A percentile compares a stretch with the other conserved stretches of the same genome.
Conservation (phyloP, 345 rosid genomes). For the Brassica juncea region DNA sequence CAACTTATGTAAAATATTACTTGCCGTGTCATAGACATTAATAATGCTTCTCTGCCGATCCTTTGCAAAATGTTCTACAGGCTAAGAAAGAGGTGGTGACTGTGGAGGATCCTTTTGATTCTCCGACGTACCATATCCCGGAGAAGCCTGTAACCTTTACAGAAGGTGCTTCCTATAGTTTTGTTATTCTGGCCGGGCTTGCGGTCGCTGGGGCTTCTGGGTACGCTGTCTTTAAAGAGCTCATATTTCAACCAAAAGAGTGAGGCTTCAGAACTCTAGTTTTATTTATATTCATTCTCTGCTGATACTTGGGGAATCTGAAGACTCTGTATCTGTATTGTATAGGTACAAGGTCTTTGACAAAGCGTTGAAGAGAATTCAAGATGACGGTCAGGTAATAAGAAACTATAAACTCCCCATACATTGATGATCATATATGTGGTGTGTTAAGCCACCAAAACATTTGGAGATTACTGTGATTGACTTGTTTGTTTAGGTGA, state of each 20-base stretch:
- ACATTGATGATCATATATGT: slow-evolving; percentile 24
- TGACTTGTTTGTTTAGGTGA: slow-evolving; percentile 57
- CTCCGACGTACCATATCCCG: slow-evolving; percentile 93
- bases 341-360: slow-evolving; percentile 81
- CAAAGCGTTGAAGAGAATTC: slow-evolving; percentile 85
- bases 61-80: slow-evolving; percentile 43
- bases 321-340: slow-evolving; percentile 24
- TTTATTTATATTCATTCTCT: background rate
- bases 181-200: slow-evolving; percentile 88
- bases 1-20: slow-evolving; percentile 16
- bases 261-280: slow-evolving; percentile 41
- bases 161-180: slow-evolving; percentile 91
- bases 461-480: background rate
- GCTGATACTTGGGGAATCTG: slow-evolving; percentile 16
- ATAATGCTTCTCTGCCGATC: slow-evolving; percentile 13
- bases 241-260: slow-evolving; percentile 97
- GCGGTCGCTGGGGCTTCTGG: slow-evolving; percentile 92
- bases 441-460: too few relatives aligned
- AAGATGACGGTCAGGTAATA: slow-evolving; percentile 85
- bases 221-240: slow-evolving; percentile 86
- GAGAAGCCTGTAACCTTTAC: slow-evolving; percentile 91
- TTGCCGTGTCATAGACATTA: slow-evolving; percentile 4
- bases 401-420: slow-evolving; percentile 3
- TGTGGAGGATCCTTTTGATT: slow-evolving; percentile 93
- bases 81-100: slow-evolving; percentile 73